Conservation (phyloP, 441 rosid genomes). For the Syzygium syzygioides region DNA sequence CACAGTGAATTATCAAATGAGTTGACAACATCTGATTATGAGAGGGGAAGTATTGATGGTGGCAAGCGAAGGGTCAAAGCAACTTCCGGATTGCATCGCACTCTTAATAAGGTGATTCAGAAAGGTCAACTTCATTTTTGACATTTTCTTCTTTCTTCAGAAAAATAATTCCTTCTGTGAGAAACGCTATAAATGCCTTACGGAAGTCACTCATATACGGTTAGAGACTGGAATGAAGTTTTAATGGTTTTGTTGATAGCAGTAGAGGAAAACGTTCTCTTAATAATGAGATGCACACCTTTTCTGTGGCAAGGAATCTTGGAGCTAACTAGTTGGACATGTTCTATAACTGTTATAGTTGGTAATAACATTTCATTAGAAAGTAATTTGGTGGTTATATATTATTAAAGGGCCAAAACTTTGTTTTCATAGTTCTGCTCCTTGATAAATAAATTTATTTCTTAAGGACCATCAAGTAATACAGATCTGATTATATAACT, state of each 20-base stretch:
- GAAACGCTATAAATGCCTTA: background rate
- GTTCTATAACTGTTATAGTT: background rate
- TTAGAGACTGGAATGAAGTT: background rate
- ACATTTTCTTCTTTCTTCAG: background rate
- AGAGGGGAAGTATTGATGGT: conserved; percentile 16
- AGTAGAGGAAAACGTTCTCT: background rate
- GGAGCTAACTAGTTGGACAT: background rate
- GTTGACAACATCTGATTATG: background rate
- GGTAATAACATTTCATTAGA: background rate
- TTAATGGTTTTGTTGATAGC: background rate
- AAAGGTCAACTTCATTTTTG: background rate
- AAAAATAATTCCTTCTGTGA: background rate
- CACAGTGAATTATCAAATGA: background rate
- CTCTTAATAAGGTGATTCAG: conserved; percentile 2
- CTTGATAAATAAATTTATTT: background rate
- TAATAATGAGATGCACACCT: background rate
- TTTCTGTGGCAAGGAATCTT: background rate
- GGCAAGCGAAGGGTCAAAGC: conserved; percentile 19
- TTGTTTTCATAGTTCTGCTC: background rate
- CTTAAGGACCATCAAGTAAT: background rate
- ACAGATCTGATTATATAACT: background rate
- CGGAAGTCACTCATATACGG: background rate
- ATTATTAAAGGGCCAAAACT: background rate
- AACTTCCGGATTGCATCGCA: background rate
- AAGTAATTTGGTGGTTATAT: background rate